Conservation (phyloP, 1,284 basidiomycete species). For the Laetiporus sulphureus region DNA sequence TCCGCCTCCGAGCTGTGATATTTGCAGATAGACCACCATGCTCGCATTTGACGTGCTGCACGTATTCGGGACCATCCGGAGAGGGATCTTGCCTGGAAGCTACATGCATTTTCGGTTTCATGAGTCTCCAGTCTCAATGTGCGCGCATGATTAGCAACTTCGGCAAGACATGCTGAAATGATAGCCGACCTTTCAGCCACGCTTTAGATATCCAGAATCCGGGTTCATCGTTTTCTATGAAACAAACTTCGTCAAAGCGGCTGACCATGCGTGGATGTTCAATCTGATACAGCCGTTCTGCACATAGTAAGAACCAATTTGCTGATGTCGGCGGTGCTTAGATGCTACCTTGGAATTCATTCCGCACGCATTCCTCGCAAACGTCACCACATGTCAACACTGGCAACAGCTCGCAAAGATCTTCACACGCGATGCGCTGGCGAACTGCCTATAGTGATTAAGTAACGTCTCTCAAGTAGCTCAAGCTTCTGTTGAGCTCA, state of each 20-base stretch:
- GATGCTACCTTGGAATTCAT: conserved; percentile 57
- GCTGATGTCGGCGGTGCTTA: conserved; percentile 10
- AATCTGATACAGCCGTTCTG: conserved; percentile 62
- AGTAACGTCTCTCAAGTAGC: neutral
- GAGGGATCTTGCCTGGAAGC: conserved; percentile 48
- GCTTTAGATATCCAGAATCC: conserved; percentile 70
- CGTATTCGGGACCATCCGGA: conserved; percentile 53
- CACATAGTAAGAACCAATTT: conserved; percentile 1
- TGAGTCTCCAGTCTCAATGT: conserved; percentile 58
- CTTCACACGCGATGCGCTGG: conserved; percentile 36
- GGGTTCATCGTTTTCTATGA: conserved; percentile 33
- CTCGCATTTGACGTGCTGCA: conserved; percentile 58
- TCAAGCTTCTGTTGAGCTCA: conserved; percentile 16
- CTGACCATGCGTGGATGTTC: conserved; percentile 55
- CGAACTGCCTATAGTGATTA: conserved; percentile 37
- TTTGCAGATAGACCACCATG: conserved; percentile 57
- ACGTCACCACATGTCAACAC: conserved; percentile 41
- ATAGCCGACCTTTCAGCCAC: conserved; percentile 62
- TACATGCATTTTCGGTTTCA: conserved; percentile 69
- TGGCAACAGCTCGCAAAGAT: conserved; percentile 43
- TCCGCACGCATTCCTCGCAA: conserved; percentile 55
- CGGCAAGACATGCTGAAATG: neutral
- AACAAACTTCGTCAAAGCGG: conserved; percentile 47
- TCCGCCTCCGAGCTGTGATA: conserved; percentile 45
- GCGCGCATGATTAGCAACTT: neutral